Conservation (phyloP, 345 rosid genomes). For the Eutrema heterophyllum region DNA sequence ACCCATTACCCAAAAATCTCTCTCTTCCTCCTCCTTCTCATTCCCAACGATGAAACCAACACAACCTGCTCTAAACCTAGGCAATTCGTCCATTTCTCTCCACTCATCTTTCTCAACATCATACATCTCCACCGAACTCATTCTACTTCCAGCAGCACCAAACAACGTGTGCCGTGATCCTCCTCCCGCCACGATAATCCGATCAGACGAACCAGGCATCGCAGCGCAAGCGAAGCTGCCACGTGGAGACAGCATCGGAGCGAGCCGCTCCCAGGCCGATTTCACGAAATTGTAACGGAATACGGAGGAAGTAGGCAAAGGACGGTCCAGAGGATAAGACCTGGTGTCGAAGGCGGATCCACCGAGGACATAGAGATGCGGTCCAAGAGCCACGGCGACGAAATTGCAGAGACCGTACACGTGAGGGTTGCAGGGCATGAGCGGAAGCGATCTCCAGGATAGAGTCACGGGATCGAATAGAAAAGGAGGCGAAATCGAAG, state of each 20-base stretch:
- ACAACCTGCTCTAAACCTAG: constrained; percentile 83
- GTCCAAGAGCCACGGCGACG: constrained; percentile 62
- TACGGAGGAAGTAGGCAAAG: constrained; percentile 60
- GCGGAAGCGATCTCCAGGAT: constrained; percentile 77
- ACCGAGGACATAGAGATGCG: constrained; percentile 67
- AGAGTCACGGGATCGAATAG: constrained; percentile 68
- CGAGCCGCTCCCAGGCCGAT: constrained; percentile 55
- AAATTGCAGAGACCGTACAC: constrained; percentile 89
- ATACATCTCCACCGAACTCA: constrained; percentile 71
- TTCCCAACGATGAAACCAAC: constrained; percentile 56
- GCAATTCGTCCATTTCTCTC: constrained; percentile 61
- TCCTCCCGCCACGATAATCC: constrained; percentile 85
- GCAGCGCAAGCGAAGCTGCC: constrained; percentile 91
- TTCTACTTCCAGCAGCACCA: constrained; percentile 81
- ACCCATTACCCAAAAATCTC: constrained; percentile 97
- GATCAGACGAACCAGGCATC: constrained; percentile 29
- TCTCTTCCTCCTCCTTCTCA: constrained; percentile 37
- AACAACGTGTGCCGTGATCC: constrained; percentile 81
- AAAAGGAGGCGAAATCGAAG: constrained; percentile 67
- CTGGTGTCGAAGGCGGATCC: constrained; percentile 87
- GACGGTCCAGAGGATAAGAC: constrained; percentile 78
- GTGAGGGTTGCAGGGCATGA: constrained; percentile 72
- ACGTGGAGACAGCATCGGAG: constrained; percentile 77
- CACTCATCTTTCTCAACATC: constrained; percentile 70
- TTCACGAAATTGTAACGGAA: constrained; percentile 58